Percentiles rank a stretch among this genome's conserved stretches.
Conservation (phyloP, 768 basidiomycete species). For the Suillus sp. region DNA sequence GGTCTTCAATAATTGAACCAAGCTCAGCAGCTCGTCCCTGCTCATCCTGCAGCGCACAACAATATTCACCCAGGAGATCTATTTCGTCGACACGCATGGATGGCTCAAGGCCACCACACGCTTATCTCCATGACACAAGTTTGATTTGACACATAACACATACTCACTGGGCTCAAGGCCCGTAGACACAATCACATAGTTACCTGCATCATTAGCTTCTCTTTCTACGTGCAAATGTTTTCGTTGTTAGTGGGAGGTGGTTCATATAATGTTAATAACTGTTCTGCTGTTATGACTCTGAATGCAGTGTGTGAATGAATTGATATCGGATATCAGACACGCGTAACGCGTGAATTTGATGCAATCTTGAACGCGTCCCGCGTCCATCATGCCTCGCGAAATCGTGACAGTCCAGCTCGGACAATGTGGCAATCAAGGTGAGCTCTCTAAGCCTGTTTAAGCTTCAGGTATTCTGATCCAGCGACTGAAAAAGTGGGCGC, state of each 20-base stretch:
- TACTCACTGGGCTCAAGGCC: conserved; percentile 40
- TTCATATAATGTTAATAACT: conserved; percentile 22
- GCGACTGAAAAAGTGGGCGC: conserved; percentile 72
- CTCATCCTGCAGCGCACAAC: conserved; percentile 13
- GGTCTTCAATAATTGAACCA: conserved; percentile 1
- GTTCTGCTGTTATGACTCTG: conserved; percentile 14
- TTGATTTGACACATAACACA: conserved; percentile 18
- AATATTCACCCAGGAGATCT: conserved; percentile 19
- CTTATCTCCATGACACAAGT: conserved; percentile 11
- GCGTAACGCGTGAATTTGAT: conserved; percentile 16
- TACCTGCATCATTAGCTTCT: conserved; percentile 23
- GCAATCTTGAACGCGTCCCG: conserved; percentile 21
- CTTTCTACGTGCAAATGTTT: conserved; percentile 13
- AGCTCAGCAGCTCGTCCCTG: conserved; percentile 2
- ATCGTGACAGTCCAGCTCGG: conserved; percentile 85
- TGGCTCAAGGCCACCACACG: conserved; percentile 34
- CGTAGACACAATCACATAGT: conserved; percentile 29
- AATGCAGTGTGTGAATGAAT: neutral
- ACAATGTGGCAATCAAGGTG: conserved; percentile 93
- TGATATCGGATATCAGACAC: neutral
- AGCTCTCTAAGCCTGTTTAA: conserved; percentile 28
- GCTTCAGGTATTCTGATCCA: conserved; percentile 15
- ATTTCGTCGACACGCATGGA: conserved; percentile 16
- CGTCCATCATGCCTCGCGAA: conserved; percentile 69
- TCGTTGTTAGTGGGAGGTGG: conserved; percentile 22